Evolutionary conservation across 169 alveolate genomes (phyloP).

Genomic region (Plasmodium vivax): DNA sequence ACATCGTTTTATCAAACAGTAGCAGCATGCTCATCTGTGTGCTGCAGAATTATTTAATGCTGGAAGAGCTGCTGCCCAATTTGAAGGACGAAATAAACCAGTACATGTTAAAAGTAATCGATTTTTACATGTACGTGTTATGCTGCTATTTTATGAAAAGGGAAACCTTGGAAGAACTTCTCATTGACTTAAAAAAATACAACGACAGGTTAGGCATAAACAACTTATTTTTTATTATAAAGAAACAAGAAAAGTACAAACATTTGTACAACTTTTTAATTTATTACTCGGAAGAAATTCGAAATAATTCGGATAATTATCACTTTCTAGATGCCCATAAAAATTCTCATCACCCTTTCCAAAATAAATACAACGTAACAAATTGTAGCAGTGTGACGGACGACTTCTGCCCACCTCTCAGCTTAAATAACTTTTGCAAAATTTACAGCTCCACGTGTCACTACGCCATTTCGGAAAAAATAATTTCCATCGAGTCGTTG

Average conservation of each 20-base stretch:
- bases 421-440: slow-evolving; percentile 29
- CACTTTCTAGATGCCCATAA: slow-evolving; percentile 5
- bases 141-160: slow-evolving; percentile 55
- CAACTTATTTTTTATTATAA: slow-evolving; percentile 42
- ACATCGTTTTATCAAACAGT: slow-evolving; percentile 33
- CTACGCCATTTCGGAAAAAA: slow-evolving; percentile 66
- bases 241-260: slow-evolving; percentile 57
- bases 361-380: slow-evolving; percentile 10
- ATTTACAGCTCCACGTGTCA: slow-evolving; percentile 41
- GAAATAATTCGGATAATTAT: not conserved
- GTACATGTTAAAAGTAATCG: slow-evolving; percentile 57
- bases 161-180: slow-evolving; percentile 43
- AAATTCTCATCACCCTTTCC: not conserved
- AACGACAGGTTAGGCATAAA: slow-evolving; percentile 41
- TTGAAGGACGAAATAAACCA: slow-evolving; percentile 52
- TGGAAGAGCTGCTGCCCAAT: slow-evolving; percentile 25
- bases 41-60: slow-evolving; percentile 36
- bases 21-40: slow-evolving; percentile 17
- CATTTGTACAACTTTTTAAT: slow-evolving; percentile 28
- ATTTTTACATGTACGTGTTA: slow-evolving; percentile 51
- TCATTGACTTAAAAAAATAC: slow-evolving; percentile 15
- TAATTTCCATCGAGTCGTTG: slow-evolving; percentile 46
- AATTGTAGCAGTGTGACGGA: slow-evolving; percentile 9
- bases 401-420: not conserved
- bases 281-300: slow-evolving; percentile 34